These are phyloP conservation scores for Blastomyces emzantsi DNA, from an alignment of 2,329 filamentous ascomycete species.

Conservation along the genomic window DNA sequence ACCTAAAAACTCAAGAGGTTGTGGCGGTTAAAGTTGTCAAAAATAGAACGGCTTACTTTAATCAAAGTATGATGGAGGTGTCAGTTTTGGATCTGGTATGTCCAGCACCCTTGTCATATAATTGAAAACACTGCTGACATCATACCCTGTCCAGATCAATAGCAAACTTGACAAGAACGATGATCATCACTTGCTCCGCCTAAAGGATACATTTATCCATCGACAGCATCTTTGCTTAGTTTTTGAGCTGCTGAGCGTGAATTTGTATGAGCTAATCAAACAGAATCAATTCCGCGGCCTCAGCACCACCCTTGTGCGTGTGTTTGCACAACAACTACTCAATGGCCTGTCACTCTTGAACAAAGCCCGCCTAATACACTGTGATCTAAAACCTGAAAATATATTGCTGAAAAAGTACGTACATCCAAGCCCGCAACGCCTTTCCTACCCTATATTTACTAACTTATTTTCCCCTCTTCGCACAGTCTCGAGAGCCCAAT, in stretches of 20 bases:
- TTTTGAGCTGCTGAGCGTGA: slow-evolving; percentile 93
- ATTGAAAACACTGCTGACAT: slow-evolving; percentile 18
- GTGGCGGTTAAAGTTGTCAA: slow-evolving; percentile 99
- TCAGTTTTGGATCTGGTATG: slow-evolving; percentile 88
- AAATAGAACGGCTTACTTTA: slow-evolving; percentile 98
- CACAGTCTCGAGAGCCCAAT: slow-evolving; percentile 83
- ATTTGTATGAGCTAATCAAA: slow-evolving; percentile 97
- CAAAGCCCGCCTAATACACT: slow-evolving; percentile 95
- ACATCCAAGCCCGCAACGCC: slow-evolving; percentile 12
- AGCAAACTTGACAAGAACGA: slow-evolving; percentile 99
- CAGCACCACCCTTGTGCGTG: slow-evolving; percentile 91
- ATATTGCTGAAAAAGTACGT: slow-evolving; percentile 84
- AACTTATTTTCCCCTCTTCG: background rate
- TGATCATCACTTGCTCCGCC: slow-evolving; percentile 84
- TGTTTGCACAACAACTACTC: slow-evolving; percentile 93
- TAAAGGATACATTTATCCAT: slow-evolving; percentile 98
- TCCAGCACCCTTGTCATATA: slow-evolving; percentile 8
- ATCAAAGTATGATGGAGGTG: slow-evolving; percentile 99
- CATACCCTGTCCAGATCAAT: slow-evolving; percentile 58
- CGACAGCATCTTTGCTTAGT: slow-evolving; percentile 93
- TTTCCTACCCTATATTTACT: slow-evolving; percentile 8
- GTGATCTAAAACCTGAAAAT: slow-evolving; percentile 96
- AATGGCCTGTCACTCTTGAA: slow-evolving; percentile 88
- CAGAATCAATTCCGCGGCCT: slow-evolving; percentile 98
- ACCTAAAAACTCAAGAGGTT: slow-evolving; percentile 95